Evolutionary conservation across 2,329 filamentous ascomycete species (phyloP).

Genomic region (Stromatinia cepivora): DNA sequence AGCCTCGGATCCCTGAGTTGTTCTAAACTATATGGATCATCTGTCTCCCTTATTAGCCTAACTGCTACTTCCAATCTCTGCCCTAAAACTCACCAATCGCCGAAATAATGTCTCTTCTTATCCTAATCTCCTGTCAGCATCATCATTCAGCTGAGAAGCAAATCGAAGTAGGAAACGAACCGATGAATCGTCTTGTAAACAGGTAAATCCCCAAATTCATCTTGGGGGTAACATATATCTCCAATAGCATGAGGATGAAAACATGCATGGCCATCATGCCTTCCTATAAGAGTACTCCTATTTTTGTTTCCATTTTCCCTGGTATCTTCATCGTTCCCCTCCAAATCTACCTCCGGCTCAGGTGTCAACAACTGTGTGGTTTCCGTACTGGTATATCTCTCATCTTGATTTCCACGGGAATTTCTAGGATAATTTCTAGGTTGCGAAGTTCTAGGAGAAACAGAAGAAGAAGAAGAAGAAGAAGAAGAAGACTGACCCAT

Average conservation of each 20-base stretch:
- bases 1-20: conserved; percentile 79
- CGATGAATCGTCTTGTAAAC: conserved; percentile 79
- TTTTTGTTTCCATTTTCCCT: background rate
- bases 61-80: background rate
- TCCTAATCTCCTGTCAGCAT: conserved; percentile 39
- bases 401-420: conserved; percentile 6
- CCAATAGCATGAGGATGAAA: conserved; percentile 34
- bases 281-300: background rate
- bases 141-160: background rate
- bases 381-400: conserved; percentile 16
- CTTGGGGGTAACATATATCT: conserved; percentile 34
- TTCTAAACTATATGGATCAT: conserved; percentile 68
- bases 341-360: conserved; percentile 29
- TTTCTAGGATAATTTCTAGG: conserved; percentile 3
- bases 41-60: conserved; percentile 39
- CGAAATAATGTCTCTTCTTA: conserved; percentile 62
- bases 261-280: conserved; percentile 31
- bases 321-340: conserved; percentile 20
- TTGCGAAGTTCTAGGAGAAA: background rate
- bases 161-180: conserved; percentile 33
- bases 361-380: conserved; percentile 26
- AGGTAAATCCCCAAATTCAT: conserved; percentile 51
- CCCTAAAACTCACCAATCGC: conserved; percentile 58
- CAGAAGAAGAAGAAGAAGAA: conserved; percentile 3
- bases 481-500: conserved; percentile 21